Conservation (phyloP, 345 rosid genomes). For the Eucalyptus albens region DNA sequence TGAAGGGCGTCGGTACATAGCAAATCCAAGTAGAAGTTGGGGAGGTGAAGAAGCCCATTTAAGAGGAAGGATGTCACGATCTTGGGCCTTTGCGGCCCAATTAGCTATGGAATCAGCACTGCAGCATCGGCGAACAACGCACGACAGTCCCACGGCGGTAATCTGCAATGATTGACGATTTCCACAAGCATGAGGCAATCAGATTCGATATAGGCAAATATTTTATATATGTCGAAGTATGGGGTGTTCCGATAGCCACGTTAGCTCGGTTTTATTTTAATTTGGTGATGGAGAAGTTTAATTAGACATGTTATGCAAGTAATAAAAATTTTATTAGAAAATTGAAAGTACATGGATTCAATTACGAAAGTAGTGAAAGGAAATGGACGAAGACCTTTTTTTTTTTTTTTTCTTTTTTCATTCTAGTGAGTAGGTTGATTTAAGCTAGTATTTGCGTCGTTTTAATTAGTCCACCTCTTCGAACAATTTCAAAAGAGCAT, state of each 20-base stretch:
- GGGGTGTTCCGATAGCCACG: neutral
- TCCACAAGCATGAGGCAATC: too few relatives aligned
- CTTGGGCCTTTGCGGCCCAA: too few relatives aligned
- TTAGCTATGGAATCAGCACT: too few relatives aligned
- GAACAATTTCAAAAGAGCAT: neutral
- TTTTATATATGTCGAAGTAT: neutral
- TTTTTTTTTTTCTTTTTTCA: fast-evolving
- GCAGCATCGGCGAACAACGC: too few relatives aligned
- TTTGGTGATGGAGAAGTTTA: neutral
- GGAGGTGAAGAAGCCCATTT: too few relatives aligned
- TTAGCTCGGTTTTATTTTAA: too few relatives aligned
- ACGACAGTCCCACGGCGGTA: too few relatives aligned
- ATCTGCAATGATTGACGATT: too few relatives aligned
- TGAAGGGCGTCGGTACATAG: too few relatives aligned
- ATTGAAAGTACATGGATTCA: neutral
- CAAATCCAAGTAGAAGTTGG: too few relatives aligned
- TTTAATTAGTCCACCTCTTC: neutral
- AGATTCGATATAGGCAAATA: neutral
- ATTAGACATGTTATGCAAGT: neutral
- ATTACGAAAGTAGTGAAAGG: neutral
- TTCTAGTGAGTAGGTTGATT: neutral
- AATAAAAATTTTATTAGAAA: neutral
- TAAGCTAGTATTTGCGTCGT: neutral
- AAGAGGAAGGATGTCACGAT: too few relatives aligned
- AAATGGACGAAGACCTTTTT: neutral